Base-by-base conservation (phyloP, 139 green algal genomes). In the Yamagishiella unicocca region DNA sequence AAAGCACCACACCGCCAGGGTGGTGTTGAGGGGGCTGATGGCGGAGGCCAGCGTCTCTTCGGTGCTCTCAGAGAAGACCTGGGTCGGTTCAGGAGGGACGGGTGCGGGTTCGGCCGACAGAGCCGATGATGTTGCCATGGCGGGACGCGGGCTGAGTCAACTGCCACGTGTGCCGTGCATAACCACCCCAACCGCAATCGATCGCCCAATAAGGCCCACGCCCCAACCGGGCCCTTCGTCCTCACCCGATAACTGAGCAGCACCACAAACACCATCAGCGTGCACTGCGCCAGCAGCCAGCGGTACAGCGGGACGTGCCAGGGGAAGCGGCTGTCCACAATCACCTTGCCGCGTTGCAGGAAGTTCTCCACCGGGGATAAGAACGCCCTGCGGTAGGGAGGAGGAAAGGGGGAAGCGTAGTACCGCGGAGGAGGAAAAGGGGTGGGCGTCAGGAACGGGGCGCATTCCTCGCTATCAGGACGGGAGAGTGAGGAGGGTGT, bases 241-340 rank as follows among this genome's bases (percentile, higher is more conserved):
- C 61, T 29, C 71, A 79, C 71, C 42, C 29, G 27, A 24, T 79
- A 79, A 42, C 37, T 58, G 37, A 79, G 71, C 42, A 79, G 71
- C 71, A 79, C 71, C 10, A 58, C 40, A 42, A 79, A 79, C 21
- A 42, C 12, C 37, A 79, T 22, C 21, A 79, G 71, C 24, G 40
- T 27, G 71, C 71, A 79, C 71, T 79, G 71, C 40, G 71, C 25
- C 71, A 79, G 25, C 24, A 79, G 6, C 71, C 71, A 79, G 0
- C 71, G 71, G 40, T 61, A 79, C 71, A 79, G 40, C 22, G 71
- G 71, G 22, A 79, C 71, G 71, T 79, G 71, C 71, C 71, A 79
- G 42, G 71, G 71, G 40, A 79, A 79, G 42, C 71, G 71, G 71
- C 71, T 79, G 40, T 79, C 71, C 71, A 79, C 71, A 40, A 79